Base-by-base conservation (phyloP, 1,284 basidiomycete species). In the Papiliotrema flavescens region DNA sequence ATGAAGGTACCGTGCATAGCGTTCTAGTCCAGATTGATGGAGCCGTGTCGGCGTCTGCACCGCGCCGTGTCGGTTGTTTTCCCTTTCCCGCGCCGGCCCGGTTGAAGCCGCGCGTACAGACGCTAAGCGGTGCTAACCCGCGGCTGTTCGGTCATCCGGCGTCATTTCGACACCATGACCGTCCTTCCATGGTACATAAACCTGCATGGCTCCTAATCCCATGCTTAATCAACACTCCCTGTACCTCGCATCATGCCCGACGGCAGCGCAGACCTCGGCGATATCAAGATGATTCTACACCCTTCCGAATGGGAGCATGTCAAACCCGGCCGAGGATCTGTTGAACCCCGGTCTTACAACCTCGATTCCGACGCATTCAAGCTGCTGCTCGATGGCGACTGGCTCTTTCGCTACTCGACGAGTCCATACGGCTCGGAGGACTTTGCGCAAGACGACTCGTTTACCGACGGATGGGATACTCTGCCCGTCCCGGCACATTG, bases 371-470 rank as follows among this genome's bases (percentile, higher is more conserved):
- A 62, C 34, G 54, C 51, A 11, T 35, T 39, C 2, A 46, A 35
- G 1, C 47, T 56, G 32, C 41, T 42, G 3, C 57, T 64, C 36
- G 60, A 64, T 41, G 62, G 55, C 3, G 26, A 53, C 20, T 64
- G 60, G 60, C 28, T 19, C 8, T 64, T 64, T 49, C 53, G 58
- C 13, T 42, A 53, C 9, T 60, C 55, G 5, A n/a, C n/a, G n/a
- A 45, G 51, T 19, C 49, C 54, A 1, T 53, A 50, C 14, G 36
- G 17, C 4, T 32, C 34, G 22, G 52, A 39, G 3, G 48, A 52
- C 22, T 63, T 52, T 52, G 41, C 34, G 37, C 5, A 32, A 5
- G 13, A 13, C 13, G n/a, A 6, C 3, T 44, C 13, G 8, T 5
- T 11, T 17, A 32, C 35, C 19, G 11, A 7, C 4, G 20, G 7